Percentiles rank a stretch among this genome's conserved stretches.
Conservation (phyloP, 257 asterid genomes). For the Vinca minor region DNA sequence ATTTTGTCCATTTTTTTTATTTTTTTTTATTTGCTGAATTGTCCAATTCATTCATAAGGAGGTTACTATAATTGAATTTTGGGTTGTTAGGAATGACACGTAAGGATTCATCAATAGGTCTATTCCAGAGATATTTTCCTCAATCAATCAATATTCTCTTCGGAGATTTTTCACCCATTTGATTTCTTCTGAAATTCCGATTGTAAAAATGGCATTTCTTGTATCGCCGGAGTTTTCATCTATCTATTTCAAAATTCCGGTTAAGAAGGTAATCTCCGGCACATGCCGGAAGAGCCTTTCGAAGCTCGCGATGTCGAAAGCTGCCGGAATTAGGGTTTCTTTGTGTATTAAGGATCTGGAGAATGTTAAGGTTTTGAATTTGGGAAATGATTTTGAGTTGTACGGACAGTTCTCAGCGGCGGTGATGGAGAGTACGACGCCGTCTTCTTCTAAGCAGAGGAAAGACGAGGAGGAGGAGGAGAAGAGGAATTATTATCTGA, state of each 20-base stretch:
- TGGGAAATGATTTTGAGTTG: conserved; percentile 38
- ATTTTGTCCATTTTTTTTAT: too few relatives aligned
- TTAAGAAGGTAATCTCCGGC: conserved; percentile 4
- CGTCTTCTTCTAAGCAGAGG: conserved; percentile 29
- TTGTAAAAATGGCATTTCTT: conserved; percentile 30
- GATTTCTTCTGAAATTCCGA: conserved; percentile 7
- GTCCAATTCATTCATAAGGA: too few relatives aligned
- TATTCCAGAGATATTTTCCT: too few relatives aligned
- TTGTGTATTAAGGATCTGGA: conserved; percentile 54
- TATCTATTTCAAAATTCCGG: conserved; percentile 14
- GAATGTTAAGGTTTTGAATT: conserved; percentile 30
- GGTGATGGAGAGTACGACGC: conserved; percentile 41
- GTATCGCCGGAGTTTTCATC: conserved; percentile 29
- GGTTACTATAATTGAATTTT: too few relatives aligned
- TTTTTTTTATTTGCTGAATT: too few relatives aligned
- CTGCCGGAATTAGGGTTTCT: conserved; percentile 22
- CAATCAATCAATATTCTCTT: too few relatives aligned
- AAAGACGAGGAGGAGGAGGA: conserved; percentile 56
- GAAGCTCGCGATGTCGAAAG: conserved; percentile 1
- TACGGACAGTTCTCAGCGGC: conserved; percentile 35
- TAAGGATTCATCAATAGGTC: too few relatives aligned
- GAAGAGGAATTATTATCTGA: conserved; percentile 71
- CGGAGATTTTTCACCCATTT: conserved; percentile 1
- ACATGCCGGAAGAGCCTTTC: conserved; percentile 5
- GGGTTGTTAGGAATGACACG: too few relatives aligned